Base-by-base conservation (phyloP, 805 yeast species). In the Barnettozyma pratensis region DNA sequence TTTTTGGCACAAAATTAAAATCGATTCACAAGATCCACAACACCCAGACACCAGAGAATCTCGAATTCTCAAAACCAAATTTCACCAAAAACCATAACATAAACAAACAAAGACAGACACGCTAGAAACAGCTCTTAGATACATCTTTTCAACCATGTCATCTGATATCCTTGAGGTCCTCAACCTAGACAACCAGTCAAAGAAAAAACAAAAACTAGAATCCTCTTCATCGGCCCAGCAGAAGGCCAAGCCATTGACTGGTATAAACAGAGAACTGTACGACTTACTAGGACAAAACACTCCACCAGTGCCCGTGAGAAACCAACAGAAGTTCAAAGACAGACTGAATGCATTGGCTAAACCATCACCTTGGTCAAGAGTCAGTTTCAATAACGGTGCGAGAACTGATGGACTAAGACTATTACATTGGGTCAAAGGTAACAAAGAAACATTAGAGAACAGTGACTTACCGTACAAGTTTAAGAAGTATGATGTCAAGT, bases 251-350 rank as follows among this genome's bases (percentile, higher is more conserved):
- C 55, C 55, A n/a, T 45, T 51, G 7, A 71, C 81, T 2, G 96
- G 96, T 28, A 85, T 92, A 80, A 91, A 87, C 53, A 77, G 98
- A 56, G 99, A 94, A 64, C 71, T 94, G 46, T 91, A 85, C 66
- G 86, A 85, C 54, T 74, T 95, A 46, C 71, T 94, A 38, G 99
- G 99, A 5, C 91, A 94, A 37, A 89, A 89, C 64, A 81, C 96
- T 2, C 97, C 99, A 1, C 91, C 98, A 0, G 79, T 77, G 7
- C 76, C 75, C n/a, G 77, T 76, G n/a, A 72, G 73, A 45, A 72
- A 71, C 45, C 66, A 69, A n/a, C 69, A 62, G 29, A 68, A 80
- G 53, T 82, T 82, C 60, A 85, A 83, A 54, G 87, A 83, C 50
- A 76, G 80, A 55, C 73, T 87, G 45, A 79, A 79, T 49, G 72